Conservation (phyloP, 2,329 filamentous ascomycete species). For the Microdochium nivale region DNA sequence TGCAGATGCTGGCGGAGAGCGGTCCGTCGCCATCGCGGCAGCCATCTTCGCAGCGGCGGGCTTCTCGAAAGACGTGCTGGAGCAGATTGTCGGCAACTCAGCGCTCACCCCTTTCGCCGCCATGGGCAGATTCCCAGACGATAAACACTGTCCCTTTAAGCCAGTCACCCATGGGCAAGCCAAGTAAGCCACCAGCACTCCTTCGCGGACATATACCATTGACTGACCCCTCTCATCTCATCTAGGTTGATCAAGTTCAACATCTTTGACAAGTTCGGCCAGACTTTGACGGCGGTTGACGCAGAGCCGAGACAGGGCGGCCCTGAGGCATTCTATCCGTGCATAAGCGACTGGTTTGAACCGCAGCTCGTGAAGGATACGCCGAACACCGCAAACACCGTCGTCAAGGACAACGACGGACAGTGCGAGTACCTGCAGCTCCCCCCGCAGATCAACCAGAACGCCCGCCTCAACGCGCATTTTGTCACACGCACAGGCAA, state of each 20-base stretch:
- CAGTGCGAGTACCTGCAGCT: slow-evolving; percentile 29
- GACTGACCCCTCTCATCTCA: no score
- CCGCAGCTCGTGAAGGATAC: slow-evolving; percentile 13
- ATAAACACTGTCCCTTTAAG: slow-evolving; percentile 27
- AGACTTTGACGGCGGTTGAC: slow-evolving; percentile 24
- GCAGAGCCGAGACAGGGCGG: slow-evolving; percentile 8
- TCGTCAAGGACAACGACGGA: slow-evolving; percentile 7
- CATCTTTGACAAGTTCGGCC: slow-evolving; percentile 41
- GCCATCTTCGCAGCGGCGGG: slow-evolving; percentile 9
- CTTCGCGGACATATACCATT: slow-evolving; percentile 37
- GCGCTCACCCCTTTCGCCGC: slow-evolving; percentile 26
- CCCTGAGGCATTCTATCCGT: slow-evolving; percentile 22
- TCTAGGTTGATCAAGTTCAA: slow-evolving; percentile 36
- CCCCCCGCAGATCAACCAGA: slow-evolving; percentile 30
- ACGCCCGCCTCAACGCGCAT: slow-evolving; percentile 22
- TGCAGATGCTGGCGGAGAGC: slow-evolving; percentile 4
- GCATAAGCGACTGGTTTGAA: slow-evolving; percentile 24
- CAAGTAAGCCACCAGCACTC: no score
- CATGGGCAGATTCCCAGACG: slow-evolving; percentile 11
- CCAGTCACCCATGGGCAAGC: slow-evolving; percentile 36
- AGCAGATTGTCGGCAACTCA: slow-evolving; percentile 16
- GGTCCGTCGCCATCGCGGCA: slow-evolving; percentile 6
- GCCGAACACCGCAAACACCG: slow-evolving; percentile 12
- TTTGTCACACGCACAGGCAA: slow-evolving; percentile 17
- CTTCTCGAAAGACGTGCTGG: slow-evolving; percentile 8